Conservation (phyloP, 2,329 filamentous ascomycete genomes). For the Colletotrichum sansevieriae region DNA sequence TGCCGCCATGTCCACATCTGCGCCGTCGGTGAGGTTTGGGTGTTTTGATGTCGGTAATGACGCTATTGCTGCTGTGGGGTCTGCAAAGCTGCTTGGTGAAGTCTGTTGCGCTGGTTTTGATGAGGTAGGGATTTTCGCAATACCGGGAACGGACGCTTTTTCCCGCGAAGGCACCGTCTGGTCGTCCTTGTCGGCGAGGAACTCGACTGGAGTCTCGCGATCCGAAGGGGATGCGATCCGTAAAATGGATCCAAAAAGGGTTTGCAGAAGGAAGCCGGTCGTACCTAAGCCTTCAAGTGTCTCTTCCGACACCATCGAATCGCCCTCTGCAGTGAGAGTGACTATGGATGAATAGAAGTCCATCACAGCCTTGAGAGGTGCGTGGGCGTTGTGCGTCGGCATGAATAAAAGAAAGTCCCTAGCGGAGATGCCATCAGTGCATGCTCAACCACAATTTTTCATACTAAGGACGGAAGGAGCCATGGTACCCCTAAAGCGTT, state of each 20-base stretch:
- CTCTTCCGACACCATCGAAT: conserved; percentile 92
- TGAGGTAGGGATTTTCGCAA: conserved; percentile 35
- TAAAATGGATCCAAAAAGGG: conserved; percentile 82
- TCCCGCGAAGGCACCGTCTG: conserved; percentile 26
- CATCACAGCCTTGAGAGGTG: conserved; percentile 83
- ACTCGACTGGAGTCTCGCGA: conserved; percentile 42
- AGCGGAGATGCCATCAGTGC: conserved; percentile 19
- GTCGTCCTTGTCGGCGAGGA: conserved; percentile 26
- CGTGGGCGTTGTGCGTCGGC: conserved; percentile 70
- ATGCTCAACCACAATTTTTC: not conserved
- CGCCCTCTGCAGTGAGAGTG: conserved; percentile 92
- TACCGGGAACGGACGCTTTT: conserved; percentile 28
- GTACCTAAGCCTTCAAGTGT: conserved; percentile 95
- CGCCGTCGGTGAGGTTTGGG: conserved; percentile 13
- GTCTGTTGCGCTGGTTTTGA: conserved; percentile 32
- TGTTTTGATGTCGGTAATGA: conserved; percentile 20
- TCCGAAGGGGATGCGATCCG: conserved; percentile 70
- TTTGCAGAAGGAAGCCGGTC: conserved; percentile 76
- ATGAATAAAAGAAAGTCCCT: conserved; percentile 97
- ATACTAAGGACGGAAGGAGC: not conserved
- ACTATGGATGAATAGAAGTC: conserved; percentile 93
- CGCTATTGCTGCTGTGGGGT: conserved; percentile 14
- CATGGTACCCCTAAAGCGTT: not conserved
- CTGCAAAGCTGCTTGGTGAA: conserved; percentile 28
- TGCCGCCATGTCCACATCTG: conserved; percentile 33